phyloP scores from a whole-genome alignment of 345 rosid genomes.

The Boechera stricta region DNA sequence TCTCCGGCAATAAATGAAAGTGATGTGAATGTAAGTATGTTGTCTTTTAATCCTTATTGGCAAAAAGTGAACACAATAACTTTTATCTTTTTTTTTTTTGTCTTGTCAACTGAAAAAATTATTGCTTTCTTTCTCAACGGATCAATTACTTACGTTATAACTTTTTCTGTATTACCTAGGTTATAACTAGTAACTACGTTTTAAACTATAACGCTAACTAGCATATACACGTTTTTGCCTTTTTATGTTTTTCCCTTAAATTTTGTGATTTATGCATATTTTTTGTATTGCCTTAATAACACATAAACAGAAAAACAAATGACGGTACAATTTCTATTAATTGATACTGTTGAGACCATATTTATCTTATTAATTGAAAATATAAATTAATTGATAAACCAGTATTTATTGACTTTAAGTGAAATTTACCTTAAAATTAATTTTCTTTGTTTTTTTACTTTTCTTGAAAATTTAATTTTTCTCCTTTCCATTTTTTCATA shows the following conservation, averaged over 20 bases:
- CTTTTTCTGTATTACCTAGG: not conserved
- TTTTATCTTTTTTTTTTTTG: not conserved
- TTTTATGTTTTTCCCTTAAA: not conserved
- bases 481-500: too few species aligned
- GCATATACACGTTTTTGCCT: not conserved
- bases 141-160: not conserved
- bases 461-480: too few species aligned
- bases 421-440: too few species aligned
- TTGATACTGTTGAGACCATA: not conserved
- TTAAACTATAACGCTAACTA: not conserved
- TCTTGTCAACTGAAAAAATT: not conserved
- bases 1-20: constrained; percentile 32
- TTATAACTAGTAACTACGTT: constrained; percentile 14
- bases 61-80: not conserved
- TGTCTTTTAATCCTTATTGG: constrained; percentile 10
- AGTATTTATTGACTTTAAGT: not conserved
- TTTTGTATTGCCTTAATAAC: not conserved
- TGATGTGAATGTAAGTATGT: constrained; percentile 30
- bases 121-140: not conserved
- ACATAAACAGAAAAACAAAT: not conserved
- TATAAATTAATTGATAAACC: not conserved
- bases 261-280: not conserved
- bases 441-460: too few species aligned
- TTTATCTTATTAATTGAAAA: too few species aligned
- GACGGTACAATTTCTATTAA: not conserved